These are phyloP conservation scores for Tetradesmus obliquus DNA, from an alignment of 139 green algal genomes.

Conservation along the genomic window DNA sequence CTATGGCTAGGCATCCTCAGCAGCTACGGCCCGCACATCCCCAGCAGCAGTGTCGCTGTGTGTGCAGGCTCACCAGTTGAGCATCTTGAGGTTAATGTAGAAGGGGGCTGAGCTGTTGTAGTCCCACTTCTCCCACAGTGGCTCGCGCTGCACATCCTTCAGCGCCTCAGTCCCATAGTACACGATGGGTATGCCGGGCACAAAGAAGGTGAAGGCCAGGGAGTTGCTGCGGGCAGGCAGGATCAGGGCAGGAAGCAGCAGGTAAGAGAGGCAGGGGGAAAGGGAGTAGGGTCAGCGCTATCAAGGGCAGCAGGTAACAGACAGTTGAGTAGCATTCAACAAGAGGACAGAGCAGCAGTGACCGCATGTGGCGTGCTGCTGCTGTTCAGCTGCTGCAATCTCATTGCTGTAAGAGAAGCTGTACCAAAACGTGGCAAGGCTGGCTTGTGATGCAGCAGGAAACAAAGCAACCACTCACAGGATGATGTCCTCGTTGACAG, in stretches of 20 bases:
- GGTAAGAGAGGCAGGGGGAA: background rate
- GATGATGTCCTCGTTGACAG: conserved; percentile 30
- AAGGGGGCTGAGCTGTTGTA: conserved; percentile 18
- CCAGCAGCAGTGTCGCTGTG: background rate
- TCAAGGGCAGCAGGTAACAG: no score
- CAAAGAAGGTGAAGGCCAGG: conserved; percentile 45
- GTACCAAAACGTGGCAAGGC: background rate
- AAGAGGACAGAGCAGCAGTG: background rate
- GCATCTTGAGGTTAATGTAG: conserved; percentile 41
- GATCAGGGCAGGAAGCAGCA: background rate
- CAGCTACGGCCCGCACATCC: background rate
- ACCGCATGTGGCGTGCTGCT: background rate
- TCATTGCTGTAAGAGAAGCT: background rate
- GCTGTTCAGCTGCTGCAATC: background rate
- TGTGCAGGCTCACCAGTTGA: conserved; percentile 37
- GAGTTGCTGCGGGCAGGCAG: conserved; percentile 7
- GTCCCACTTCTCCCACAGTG: conserved; percentile 38
- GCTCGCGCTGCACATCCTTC: background rate
- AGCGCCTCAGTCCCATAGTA: conserved; percentile 58
- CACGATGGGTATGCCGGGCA: conserved; percentile 55
- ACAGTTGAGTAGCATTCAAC: no score
- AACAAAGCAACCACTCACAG: background rate
- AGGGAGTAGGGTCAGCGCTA: background rate
- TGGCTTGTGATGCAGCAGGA: background rate
- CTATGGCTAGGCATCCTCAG: background rate